Percentiles rank a stretch among this genome's conserved stretches.
These are phyloP conservation scores for Globisporangium spinosum DNA, from an alignment of 352 stramenopile genomes.

Conservation along the genomic window DNA sequence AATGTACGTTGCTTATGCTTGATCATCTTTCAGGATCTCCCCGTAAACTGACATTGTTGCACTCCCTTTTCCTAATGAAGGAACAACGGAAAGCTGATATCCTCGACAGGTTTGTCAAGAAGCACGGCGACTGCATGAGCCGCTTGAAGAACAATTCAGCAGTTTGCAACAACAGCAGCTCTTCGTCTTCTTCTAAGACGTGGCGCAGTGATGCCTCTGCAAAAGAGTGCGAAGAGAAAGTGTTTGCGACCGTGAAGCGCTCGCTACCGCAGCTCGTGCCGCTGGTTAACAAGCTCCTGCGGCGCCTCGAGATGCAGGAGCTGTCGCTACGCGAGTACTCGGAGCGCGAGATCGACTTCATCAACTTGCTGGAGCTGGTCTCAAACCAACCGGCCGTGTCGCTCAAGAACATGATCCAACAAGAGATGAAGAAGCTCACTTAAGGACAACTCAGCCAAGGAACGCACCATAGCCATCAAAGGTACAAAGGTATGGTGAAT, in stretches of 20 bases:
- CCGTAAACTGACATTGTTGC: not conserved
- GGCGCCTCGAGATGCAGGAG: conserved; percentile 69
- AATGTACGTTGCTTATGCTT: conserved; percentile 25
- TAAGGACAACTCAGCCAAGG: not conserved
- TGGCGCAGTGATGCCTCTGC: conserved; percentile 44
- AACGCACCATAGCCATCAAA: not conserved
- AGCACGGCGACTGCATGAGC: conserved; percentile 72
- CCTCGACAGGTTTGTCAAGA: conserved; percentile 75
- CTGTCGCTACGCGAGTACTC: conserved; percentile 66
- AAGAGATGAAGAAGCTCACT: conserved; percentile 59
- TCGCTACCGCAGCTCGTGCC: conserved; percentile 64
- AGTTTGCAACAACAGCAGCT: conserved; percentile 2
- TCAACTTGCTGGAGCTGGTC: conserved; percentile 73
- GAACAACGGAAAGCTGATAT: conserved; percentile 74
- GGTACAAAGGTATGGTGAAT: conserved; percentile 1
- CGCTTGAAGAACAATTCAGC: conserved; percentile 26
- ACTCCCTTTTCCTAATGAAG: conserved; percentile 15
- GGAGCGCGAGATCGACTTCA: conserved; percentile 76
- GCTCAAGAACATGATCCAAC: conserved; percentile 66
- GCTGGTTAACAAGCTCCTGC: conserved; percentile 63
- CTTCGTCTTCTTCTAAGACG: not conserved
- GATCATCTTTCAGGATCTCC: not conserved
- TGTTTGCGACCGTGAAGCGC: conserved; percentile 53
- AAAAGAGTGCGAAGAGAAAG: conserved; percentile 51
- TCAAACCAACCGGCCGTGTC: conserved; percentile 62